Conservation (phyloP, 2,329 filamentous ascomycete species). For the Fusarium redolens region DNA sequence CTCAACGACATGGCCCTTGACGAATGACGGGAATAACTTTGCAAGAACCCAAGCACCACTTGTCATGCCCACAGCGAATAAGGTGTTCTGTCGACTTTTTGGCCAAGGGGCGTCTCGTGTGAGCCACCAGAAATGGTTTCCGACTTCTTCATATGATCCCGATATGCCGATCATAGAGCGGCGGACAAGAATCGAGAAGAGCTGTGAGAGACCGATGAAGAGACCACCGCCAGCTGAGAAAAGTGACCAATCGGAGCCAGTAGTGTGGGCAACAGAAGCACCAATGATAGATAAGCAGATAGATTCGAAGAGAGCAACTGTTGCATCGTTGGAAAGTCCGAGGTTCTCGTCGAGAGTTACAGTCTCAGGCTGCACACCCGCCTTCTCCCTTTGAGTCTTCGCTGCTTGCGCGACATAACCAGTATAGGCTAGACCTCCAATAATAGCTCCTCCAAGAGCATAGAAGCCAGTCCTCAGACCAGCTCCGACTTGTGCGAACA, state of each 20-base stretch:
- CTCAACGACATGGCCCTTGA: slow-evolving; percentile 41
- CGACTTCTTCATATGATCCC: slow-evolving; percentile 69
- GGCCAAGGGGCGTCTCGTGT: slow-evolving; percentile 48
- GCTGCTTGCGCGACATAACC: slow-evolving; percentile 55
- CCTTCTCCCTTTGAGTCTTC: slow-evolving; percentile 43
- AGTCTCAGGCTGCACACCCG: slow-evolving; percentile 42
- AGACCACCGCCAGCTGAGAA: slow-evolving; percentile 67
- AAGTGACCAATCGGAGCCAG: slow-evolving; percentile 42
- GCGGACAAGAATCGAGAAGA: slow-evolving; percentile 65
- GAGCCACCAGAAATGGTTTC: slow-evolving; percentile 63
- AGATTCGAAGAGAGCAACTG: slow-evolving; percentile 57
- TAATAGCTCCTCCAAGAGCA: slow-evolving; percentile 64
- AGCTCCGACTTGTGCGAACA: slow-evolving; percentile 69
- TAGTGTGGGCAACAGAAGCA: slow-evolving; percentile 48
- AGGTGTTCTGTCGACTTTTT: slow-evolving; percentile 55
- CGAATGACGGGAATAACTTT: slow-evolving; percentile 48
- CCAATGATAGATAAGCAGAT: slow-evolving; percentile 56
- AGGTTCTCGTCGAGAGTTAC: slow-evolving; percentile 55
- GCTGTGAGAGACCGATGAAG: slow-evolving; percentile 68
- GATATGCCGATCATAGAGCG: slow-evolving; percentile 70
- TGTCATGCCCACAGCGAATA: slow-evolving; percentile 65
- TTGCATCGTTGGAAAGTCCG: slow-evolving; percentile 52
- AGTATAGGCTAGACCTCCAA: slow-evolving; percentile 67
- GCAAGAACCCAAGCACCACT: slow-evolving; percentile 58
- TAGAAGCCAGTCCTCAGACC: slow-evolving; percentile 63